Base-by-base conservation (phyloP, 2,329 filamentous ascomycete species). In the Drechmeria coniospora region DNA sequence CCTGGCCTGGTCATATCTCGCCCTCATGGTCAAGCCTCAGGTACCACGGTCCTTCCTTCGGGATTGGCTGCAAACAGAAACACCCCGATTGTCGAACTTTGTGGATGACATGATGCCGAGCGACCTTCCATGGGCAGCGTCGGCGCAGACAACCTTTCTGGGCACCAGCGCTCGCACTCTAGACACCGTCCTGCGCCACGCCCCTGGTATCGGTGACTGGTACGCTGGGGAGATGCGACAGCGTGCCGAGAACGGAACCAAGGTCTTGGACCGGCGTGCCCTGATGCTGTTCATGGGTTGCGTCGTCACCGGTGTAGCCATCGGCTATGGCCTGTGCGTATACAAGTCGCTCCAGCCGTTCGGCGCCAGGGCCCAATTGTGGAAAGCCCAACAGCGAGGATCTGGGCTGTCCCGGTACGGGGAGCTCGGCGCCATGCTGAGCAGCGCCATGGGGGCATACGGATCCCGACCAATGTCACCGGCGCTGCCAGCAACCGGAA, bases 1-100 rank as follows among this genome's bases (percentile, higher is more conserved):
- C 46, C 50, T 94, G 25, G 75, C 73, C 0, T 70, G 82, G 42
- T 90, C 76, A 8, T 92, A 92, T 47, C 57, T 95, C 20, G 65
- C 72, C 2, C 55, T 94, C 27, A 79, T 90, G 59, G 58, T 78
- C 14, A 54, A 59, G 29, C 50, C 54, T 6, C 43, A 51, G 9
- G 59, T 65, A 4, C 63, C 62, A 3, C 53, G 53, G 24, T 41
- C 48, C 8, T 56, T 56, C 27, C 29, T 56, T 9, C 49, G 54
- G 28, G 54, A 61, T 28, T 63, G 58, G 43, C 44, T 65, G 2
- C 30, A 37, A 15, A 32, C 45, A 7, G 43, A 52, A 27, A 35
- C 44, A 0, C 47, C 50, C 2, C 39, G 39, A 12, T 25, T 56
- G 8, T 43, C 40, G 2, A 38, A 24, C 9, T 56, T 55, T 26